phyloP scores from a whole-genome alignment of 148 eudicot species.

The Persicaria maculosa region DNA sequence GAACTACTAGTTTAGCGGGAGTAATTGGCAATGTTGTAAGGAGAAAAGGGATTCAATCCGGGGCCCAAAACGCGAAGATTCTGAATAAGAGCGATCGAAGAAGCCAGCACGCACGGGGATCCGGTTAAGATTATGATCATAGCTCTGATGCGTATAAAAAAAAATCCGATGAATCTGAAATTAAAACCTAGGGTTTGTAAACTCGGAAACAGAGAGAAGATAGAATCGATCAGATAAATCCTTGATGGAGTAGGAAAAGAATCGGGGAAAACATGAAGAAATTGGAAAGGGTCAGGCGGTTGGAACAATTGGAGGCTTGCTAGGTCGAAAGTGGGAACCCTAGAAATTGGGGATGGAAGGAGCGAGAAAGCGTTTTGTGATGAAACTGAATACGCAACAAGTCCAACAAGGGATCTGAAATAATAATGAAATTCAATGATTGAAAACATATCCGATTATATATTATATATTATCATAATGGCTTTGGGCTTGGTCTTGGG shows the following conservation, averaged over 20 bases:
- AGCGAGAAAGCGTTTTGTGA: background rate
- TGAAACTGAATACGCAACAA: too few species aligned
- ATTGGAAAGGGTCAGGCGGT: background rate
- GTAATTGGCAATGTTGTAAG: conserved; percentile 62
- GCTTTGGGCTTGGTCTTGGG: too few species aligned
- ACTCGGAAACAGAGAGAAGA: background rate
- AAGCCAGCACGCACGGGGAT: conserved; percentile 21
- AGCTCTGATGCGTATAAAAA: background rate
- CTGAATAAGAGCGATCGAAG: conserved; percentile 24
- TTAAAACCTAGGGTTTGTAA: background rate
- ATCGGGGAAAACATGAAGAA: conserved; percentile 9
- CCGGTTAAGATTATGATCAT: conserved; percentile 31
- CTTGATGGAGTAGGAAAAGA: background rate
- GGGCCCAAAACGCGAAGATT: conserved; percentile 78
- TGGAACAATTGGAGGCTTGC: background rate
- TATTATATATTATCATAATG: too few species aligned
- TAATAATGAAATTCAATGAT: too few species aligned
- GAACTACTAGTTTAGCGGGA: conserved; percentile 42
- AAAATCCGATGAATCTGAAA: background rate
- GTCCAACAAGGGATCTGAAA: too few species aligned
- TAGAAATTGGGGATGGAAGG: conserved; percentile 1
- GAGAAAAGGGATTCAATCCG: conserved; percentile 78
- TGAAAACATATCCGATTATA: too few species aligned
- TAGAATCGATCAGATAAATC: conserved; percentile 4
- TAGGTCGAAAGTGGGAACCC: background rate